Percentiles rank a stretch among this genome's conserved stretches.
Evolutionary conservation across 2,329 filamentous ascomycete species (phyloP).

Genomic region (Colletotrichum nymphaeae): DNA sequence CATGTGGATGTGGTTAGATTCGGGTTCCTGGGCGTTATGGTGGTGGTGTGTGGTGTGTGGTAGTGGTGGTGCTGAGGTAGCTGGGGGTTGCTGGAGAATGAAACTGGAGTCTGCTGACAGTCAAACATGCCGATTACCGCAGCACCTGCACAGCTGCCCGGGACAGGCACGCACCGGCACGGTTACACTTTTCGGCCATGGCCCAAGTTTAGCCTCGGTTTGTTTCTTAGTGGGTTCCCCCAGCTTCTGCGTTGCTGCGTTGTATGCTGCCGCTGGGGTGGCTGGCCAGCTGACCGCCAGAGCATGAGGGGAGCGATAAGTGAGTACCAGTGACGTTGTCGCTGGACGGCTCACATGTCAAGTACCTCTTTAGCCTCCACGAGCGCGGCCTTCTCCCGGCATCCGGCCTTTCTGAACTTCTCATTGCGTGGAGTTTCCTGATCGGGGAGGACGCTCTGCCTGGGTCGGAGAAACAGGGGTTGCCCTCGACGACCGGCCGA

Average conservation of each 20-base stretch:
- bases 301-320: slow-evolving; percentile 16
- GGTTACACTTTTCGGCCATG: slow-evolving; percentile 34
- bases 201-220: slow-evolving; percentile 36
- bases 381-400: slow-evolving; percentile 1
- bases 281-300: slow-evolving; percentile 15
- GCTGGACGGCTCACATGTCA: slow-evolving; percentile 9
- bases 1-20: slow-evolving; percentile 37
- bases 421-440: slow-evolving; percentile 23
- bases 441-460: slow-evolving; percentile 21
- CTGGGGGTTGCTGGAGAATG: slow-evolving; percentile 22
- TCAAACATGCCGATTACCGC: slow-evolving; percentile 18
- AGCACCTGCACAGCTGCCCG: neutral
- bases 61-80: slow-evolving; percentile 10
- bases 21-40: slow-evolving; percentile 16
- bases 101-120: slow-evolving; percentile 31
- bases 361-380: slow-evolving; percentile 34
- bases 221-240: slow-evolving; percentile 20
- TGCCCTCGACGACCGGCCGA: slow-evolving; percentile 35
- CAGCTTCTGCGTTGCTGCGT: slow-evolving; percentile 15
- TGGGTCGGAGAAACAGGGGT: slow-evolving; percentile 33
- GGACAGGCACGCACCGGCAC: slow-evolving; percentile 17
- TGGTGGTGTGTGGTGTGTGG: slow-evolving; percentile 6
- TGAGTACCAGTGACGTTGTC: slow-evolving; percentile 29
- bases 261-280: neutral
- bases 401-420: neutral